Conservation (phyloP, 805 yeast genomes). For the Lipomyces kockii region DNA sequence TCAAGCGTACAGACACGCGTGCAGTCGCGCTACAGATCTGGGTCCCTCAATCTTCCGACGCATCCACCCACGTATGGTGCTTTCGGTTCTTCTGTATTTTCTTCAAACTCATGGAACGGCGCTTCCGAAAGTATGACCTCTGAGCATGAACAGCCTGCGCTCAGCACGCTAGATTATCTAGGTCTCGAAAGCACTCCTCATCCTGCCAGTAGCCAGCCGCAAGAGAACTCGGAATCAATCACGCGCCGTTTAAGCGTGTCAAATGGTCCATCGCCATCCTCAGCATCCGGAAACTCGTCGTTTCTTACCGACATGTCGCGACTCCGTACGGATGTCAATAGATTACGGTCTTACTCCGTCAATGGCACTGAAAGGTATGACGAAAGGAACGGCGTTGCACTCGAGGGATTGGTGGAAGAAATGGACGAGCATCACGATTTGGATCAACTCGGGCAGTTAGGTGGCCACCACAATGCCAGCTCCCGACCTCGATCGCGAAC, state of each 20-base stretch:
- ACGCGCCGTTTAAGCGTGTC: conserved; percentile 1
- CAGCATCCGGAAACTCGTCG: conserved; percentile 13
- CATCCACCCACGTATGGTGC: conserved; percentile 15
- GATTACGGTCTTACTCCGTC: conserved; percentile 39
- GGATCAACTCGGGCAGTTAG: conserved; percentile 12
- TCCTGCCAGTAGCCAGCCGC: conserved; percentile 2
- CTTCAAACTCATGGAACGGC: conserved; percentile 12
- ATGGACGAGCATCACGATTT: conserved; percentile 29
- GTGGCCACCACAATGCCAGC: not conserved
- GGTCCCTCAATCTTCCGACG: conserved; percentile 34
- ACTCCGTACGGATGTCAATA: conserved; percentile 29
- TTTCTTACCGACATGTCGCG: conserved; percentile 25
- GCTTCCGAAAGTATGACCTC: not conserved
- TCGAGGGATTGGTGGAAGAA: conserved; percentile 30
- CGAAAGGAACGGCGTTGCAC: conserved; percentile 15
- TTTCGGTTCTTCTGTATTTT: conserved; percentile 23
- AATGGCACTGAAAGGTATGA: conserved; percentile 33
- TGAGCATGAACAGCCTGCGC: conserved; percentile 26
- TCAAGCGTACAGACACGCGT: conserved; percentile 14
- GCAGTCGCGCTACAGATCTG: conserved; percentile 33
- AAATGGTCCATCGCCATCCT: conserved; percentile 3
- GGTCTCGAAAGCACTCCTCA: conserved; percentile 33
- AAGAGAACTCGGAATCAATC: not conserved
- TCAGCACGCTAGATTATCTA: conserved; percentile 36
- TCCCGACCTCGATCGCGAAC: conserved; percentile 34